Evolutionary conservation across 768 basidiomycete species (phyloP).

Genomic region (Basidioascus undulatus): DNA sequence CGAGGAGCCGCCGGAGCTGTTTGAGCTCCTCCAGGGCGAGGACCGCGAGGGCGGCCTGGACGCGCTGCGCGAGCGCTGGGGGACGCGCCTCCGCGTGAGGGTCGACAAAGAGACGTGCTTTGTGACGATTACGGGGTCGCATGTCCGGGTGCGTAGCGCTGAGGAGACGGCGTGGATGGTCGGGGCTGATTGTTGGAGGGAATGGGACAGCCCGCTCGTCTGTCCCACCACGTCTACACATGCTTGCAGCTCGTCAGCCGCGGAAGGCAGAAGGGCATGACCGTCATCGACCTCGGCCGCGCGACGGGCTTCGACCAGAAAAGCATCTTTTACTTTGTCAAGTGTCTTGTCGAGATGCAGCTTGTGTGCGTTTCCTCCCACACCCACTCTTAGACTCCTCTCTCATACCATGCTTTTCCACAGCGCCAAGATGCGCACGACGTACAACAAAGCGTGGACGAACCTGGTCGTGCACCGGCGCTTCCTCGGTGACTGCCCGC

Average conservation of each 20-base stretch:
- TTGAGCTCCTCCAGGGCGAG: not conserved
- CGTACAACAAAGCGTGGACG: constrained; percentile 19
- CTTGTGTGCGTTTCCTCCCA: constrained; percentile 35
- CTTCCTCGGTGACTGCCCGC: constrained; percentile 47
- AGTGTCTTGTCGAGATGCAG: constrained; percentile 42
- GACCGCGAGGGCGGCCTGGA: not conserved
- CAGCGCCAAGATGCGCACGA: constrained; percentile 11
- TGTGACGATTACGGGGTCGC: constrained; percentile 59
- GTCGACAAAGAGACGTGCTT: constrained; percentile 51
- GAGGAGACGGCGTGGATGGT: not conserved
- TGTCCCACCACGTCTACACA: constrained; percentile 65
- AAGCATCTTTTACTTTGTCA: constrained; percentile 65
- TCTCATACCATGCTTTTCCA: not conserved
- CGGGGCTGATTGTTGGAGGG: not conserved
- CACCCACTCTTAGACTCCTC: not conserved
- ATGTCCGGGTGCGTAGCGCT: constrained; percentile 37
- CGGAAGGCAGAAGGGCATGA: constrained; percentile 49
- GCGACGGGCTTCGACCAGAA: constrained; percentile 68
- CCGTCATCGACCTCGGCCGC: constrained; percentile 51
- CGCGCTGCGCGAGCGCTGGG: constrained; percentile 3
- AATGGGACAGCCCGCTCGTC: constrained; percentile 35
- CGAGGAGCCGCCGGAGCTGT: constrained; percentile 4
- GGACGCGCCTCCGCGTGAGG: constrained; percentile 33
- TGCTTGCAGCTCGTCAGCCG: constrained; percentile 65
- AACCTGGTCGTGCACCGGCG: constrained; percentile 59